phyloP scores from a whole-genome alignment of 768 basidiomycete species.

The Punctularia strigosozonata region DNA sequence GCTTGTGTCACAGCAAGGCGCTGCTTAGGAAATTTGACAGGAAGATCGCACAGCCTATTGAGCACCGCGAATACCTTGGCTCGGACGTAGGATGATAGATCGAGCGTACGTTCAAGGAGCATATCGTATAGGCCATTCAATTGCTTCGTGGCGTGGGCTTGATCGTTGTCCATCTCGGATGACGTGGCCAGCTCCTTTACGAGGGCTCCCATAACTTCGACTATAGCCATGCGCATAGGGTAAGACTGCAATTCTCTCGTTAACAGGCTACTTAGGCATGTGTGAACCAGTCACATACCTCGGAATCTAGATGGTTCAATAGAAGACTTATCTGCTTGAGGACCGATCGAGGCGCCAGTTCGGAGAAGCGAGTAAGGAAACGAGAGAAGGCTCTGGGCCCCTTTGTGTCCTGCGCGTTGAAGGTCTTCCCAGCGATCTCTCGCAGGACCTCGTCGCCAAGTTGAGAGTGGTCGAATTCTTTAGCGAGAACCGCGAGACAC shows the following conservation, averaged over 20 bases:
- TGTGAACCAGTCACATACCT: constrained; percentile 35
- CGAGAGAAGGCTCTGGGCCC: constrained; percentile 75
- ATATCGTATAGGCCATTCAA: constrained; percentile 73
- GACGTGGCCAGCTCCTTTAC: constrained; percentile 68
- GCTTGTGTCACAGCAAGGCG: constrained; percentile 62
- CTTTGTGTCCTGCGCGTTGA: constrained; percentile 76
- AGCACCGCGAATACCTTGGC: constrained; percentile 76
- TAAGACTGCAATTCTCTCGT: constrained; percentile 49
- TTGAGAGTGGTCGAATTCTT: constrained; percentile 82
- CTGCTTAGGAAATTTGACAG: constrained; percentile 77
- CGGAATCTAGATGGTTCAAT: constrained; percentile 80
- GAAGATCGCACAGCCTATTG: constrained; percentile 64
- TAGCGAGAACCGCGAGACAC: constrained; percentile 63
- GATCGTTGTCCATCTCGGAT: constrained; percentile 25
- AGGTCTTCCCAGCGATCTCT: constrained; percentile 71
- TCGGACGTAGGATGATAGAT: constrained; percentile 84
- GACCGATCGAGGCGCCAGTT: constrained; percentile 67
- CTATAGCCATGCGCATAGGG: constrained; percentile 89
- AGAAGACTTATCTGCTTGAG: constrained; percentile 86
- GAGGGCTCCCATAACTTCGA: constrained; percentile 81
- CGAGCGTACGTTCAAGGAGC: constrained; percentile 79
- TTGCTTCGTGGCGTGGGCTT: constrained; percentile 50
- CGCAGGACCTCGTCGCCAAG: constrained; percentile 86
- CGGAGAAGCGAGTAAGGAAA: constrained; percentile 74
- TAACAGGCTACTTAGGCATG: neutral